These are phyloP conservation scores for Termitomyces sp. DNA, from an alignment of 768 basidiomycete species.

Conservation along the genomic window DNA sequence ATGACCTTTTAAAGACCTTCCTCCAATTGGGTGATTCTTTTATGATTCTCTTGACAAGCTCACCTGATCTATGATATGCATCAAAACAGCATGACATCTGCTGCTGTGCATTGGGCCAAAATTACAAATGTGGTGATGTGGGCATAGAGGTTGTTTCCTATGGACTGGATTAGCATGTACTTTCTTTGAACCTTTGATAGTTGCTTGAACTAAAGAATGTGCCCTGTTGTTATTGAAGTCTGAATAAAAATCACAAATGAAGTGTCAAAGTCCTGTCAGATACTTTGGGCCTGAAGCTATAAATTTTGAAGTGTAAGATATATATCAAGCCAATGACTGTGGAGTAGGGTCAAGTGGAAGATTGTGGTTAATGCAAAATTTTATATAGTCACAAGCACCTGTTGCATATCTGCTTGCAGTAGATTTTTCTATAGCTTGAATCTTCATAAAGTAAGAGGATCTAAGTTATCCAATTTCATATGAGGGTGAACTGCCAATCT, in stretches of 20 bases:
- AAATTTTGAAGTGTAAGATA: no score
- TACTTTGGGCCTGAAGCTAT: slow-evolving; percentile 14
- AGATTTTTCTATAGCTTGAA: not conserved
- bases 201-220: not conserved
- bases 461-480: not conserved
- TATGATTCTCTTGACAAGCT: slow-evolving; percentile 1
- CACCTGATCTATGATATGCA: slow-evolving; percentile 21
- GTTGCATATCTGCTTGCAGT: not conserved
- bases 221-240: not conserved
- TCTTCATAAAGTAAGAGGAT: not conserved
- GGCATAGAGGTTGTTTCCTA: not conserved
- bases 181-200: not conserved
- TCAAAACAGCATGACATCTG: slow-evolving; percentile 21
- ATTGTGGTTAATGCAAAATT: not conserved
- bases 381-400: not conserved
- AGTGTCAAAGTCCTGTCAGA: slow-evolving; percentile 7
- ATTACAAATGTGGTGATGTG: not conserved
- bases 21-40: slow-evolving; percentile 15
- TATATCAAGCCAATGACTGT: no score
- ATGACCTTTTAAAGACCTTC: not conserved
- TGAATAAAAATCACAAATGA: slow-evolving; percentile 18
- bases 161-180: not conserved
- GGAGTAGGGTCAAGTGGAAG: no score
- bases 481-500: not conserved
- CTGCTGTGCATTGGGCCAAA: not conserved